Evolutionary conservation across 495 filamentous ascomycete genomes (phyloP), one percentile per base, ranked within the genome.

Genomic region (Aspergillus bridgeri): DNA sequence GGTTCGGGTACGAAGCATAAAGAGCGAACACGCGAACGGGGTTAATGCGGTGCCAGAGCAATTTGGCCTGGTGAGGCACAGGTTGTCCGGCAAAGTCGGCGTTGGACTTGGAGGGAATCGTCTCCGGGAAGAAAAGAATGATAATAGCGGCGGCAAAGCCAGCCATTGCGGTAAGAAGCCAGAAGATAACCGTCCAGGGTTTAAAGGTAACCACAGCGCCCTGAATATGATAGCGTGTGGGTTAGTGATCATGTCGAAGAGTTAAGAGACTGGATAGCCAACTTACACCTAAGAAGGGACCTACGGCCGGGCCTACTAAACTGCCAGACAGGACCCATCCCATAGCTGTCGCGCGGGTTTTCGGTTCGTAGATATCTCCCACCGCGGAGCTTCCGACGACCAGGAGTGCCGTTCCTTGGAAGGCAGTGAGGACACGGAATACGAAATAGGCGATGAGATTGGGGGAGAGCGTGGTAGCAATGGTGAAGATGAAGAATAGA

Each of bases 351-450:
- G 77, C 83, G 19, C 82, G 72, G 17, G 82, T 15, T 38, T 38
- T 77, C 24, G 75, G 70, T 78, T 82, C 60, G 22, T 25, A 58
- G 18, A 15, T 25, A 45, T 8, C 13, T 17, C 50, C n/a, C 44
- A 25, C 13, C 27, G 22, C 24, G 7, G 21, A 24, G 20, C 25
- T 19, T 18, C 42, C 42, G 17, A 48, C 42, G 17, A 19, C 48
- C 23, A 17, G 19, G 13, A 46, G 24, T 0, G 83, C 81, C 0
- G 87, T 91, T 18, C 88, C 87, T 73, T 89, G 83, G 59, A 87
- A 88, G 2, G 86, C 87, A 6, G 86, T 87, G 23, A 90, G 72
- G 51, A 85, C 74, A 0, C 88, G 83, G 66, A 91, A 89, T 23
- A 89, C 75, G 58, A 86, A 89, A 67, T 87, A 90, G 3, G 82